Evolutionary conservation across 1,139 yeast species (phyloP).

Genomic region (Taphrina betulina): DNA sequence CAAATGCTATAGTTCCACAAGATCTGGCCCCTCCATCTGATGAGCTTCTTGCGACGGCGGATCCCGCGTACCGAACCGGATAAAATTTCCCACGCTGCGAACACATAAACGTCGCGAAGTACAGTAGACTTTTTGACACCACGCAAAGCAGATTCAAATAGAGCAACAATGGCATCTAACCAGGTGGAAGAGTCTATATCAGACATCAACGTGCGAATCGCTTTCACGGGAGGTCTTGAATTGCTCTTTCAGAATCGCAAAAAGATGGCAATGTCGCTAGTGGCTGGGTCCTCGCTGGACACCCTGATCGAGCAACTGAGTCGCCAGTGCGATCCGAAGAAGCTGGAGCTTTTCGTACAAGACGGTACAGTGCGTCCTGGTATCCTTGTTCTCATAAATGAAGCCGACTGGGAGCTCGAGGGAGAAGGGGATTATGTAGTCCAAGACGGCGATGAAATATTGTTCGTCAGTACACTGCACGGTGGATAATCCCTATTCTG

Average conservation of each 20-base stretch:
- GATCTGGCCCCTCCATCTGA: neutral
- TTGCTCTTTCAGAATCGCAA: constrained; percentile 24
- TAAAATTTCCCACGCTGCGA: too few species aligned
- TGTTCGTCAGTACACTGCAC: constrained; percentile 90
- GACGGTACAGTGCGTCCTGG: constrained; percentile 64
- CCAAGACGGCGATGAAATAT: constrained; percentile 71
- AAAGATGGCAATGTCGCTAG: neutral
- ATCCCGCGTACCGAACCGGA: too few species aligned
- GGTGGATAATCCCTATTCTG: constrained; percentile 85
- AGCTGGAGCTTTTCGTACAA: constrained; percentile 1
- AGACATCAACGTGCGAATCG: neutral
- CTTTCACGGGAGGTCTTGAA: constrained; percentile 26
- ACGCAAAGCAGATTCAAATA: neutral
- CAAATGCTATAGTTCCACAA: neutral
- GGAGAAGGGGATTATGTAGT: constrained; percentile 79
- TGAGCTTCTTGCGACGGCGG: neutral
- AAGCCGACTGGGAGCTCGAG: constrained; percentile 95
- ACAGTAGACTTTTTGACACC: neutral
- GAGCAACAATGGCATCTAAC: neutral
- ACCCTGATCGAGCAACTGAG: neutral
- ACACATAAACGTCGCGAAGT: too few species aligned
- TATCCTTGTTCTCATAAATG: constrained; percentile 83
- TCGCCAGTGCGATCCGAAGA: neutral
- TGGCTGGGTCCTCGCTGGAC: neutral
- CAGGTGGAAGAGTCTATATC: neutral